A percentile compares a stretch with the other conserved stretches of the same genome.
These are phyloP conservation scores for Aspergillus phoenicis DNA, from an alignment of 2,329 filamentous ascomycete species.

Conservation along the genomic window DNA sequence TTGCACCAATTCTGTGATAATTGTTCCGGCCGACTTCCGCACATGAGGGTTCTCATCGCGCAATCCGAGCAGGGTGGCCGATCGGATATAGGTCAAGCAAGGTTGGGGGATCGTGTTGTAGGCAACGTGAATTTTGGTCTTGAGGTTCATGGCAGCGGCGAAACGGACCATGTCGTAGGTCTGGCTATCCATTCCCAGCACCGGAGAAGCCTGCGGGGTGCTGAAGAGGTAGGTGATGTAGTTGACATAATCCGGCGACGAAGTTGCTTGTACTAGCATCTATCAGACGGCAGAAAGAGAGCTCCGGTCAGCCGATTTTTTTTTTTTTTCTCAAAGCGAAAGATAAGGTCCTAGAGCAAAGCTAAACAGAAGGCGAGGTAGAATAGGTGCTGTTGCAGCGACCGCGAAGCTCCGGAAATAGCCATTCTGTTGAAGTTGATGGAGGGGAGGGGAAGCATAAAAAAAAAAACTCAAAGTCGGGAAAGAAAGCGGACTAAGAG, in stretches of 20 bases:
- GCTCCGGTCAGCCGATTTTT: conserved; percentile 22
- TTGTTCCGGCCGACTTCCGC: conserved; percentile 84
- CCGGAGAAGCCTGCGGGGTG: conserved; percentile 62
- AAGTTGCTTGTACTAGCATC: conserved; percentile 91
- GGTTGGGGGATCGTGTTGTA: conserved; percentile 75
- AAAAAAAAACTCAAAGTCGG: conserved; percentile 13
- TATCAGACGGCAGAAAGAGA: conserved; percentile 41
- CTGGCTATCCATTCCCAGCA: conserved; percentile 57
- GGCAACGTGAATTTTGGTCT: conserved; percentile 80
- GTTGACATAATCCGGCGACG: conserved; percentile 92
- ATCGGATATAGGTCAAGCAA: conserved; percentile 76
- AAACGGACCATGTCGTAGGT: conserved; percentile 77
- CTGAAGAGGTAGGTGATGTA: conserved; percentile 92
- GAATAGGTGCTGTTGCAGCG: neutral
- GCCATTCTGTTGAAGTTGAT: neutral
- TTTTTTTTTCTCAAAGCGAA: conserved; percentile 9
- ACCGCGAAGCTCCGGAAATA: neutral
- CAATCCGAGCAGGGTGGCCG: conserved; percentile 74
- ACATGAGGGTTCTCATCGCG: conserved; percentile 82
- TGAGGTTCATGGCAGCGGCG: conserved; percentile 89
- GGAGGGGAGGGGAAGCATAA: neutral
- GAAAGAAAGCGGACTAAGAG: conserved; percentile 9
- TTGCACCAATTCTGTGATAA: conserved; percentile 88
- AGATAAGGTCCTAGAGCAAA: neutral
- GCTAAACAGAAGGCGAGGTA: neutral